These are phyloP conservation scores for Trichophaea hybrida DNA, from an alignment of 2,329 filamentous ascomycete species.

Conservation along the genomic window DNA sequence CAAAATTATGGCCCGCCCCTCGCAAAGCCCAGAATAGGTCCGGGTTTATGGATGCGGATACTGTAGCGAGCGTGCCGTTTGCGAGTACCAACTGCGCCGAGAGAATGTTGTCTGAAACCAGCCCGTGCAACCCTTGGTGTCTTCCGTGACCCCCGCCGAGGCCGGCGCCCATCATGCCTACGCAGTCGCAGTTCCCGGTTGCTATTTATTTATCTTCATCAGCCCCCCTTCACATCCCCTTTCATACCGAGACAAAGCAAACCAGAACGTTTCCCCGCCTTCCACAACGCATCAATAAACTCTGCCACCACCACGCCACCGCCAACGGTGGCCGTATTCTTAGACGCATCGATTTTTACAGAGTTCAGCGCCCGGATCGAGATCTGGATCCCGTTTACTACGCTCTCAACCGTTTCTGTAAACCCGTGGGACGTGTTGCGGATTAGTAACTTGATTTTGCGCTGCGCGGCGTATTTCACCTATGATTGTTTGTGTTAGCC, in stretches of 20 bases:
- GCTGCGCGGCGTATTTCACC: background rate
- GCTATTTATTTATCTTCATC: background rate
- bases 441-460: background rate
- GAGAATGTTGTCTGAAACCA: slow-evolving; percentile 32
- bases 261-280: slow-evolving; percentile 7
- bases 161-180: slow-evolving; percentile 24
- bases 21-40: slow-evolving; percentile 45
- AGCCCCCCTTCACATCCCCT: background rate
- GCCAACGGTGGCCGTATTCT: slow-evolving; percentile 19
- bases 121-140: slow-evolving; percentile 25
- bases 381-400: background rate
- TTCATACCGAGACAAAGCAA: background rate
- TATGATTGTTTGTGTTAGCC: too few species aligned
- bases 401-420: background rate
- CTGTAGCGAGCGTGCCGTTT: slow-evolving; percentile 31
- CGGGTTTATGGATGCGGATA: slow-evolving; percentile 36
- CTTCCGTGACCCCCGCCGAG: slow-evolving; percentile 28
- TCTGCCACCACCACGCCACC: slow-evolving; percentile 21
- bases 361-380: background rate
- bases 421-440: background rate
- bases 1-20: slow-evolving; percentile 46
- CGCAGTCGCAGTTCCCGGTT: slow-evolving; percentile 24
- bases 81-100: slow-evolving; percentile 33
- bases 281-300: slow-evolving; percentile 7
- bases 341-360: slow-evolving; percentile 9